Evolutionary conservation across 352 stramenopile species (phyloP), one percentile per base, ranked within the genome.

Genomic region (Phytophthora litchii): DNA sequence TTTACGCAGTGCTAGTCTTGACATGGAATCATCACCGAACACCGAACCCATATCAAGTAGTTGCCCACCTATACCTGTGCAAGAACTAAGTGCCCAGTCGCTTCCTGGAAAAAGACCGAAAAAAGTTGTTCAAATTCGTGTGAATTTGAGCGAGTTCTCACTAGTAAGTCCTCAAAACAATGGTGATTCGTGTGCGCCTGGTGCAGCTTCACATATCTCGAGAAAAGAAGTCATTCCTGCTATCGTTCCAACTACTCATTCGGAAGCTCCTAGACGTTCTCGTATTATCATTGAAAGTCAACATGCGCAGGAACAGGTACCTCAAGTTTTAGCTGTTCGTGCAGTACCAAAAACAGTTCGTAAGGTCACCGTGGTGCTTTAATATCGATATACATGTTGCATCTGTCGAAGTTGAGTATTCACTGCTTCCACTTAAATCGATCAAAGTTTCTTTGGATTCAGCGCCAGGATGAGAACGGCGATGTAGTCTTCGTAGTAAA

Each of bases 401-500:
- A n/a, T n/a, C n/a, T n/a, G 23, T 27, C 5, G 5, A 27, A 27
- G 5, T 27, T 27, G 23, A 27, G 23, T 27, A 27, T 5, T 27
- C 5, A 27, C 23, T 27, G 23, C 23, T 27, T 47, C n/a, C 31
- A 4, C 17, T 42, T 12, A 17, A 49, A 35, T 2, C 32, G 9
- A 14, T 67, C 46, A 74, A n/a, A 52, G 32, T 14, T 71, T 70
- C 50, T 80, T 87, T 9, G 68, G 64, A 23, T 87, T 67, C 5
- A 80, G 54, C 12, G 87, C 79, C 31, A 85, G 76, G 17, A 69
- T 80, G 32, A 96, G 64, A 51, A 92, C 60, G 13, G 88, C 85
- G 42, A 97, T 94, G 67, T 96, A 97, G 62, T 97, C 90, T 72
- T 97, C 90, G 54, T 96, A 97, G 74, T 97, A 97, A 42, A 97